Evolutionary conservation across 2,329 filamentous ascomycete genomes (phyloP), one percentile per base, ranked within the genome.

Genomic region (Fusarium sp.): DNA sequence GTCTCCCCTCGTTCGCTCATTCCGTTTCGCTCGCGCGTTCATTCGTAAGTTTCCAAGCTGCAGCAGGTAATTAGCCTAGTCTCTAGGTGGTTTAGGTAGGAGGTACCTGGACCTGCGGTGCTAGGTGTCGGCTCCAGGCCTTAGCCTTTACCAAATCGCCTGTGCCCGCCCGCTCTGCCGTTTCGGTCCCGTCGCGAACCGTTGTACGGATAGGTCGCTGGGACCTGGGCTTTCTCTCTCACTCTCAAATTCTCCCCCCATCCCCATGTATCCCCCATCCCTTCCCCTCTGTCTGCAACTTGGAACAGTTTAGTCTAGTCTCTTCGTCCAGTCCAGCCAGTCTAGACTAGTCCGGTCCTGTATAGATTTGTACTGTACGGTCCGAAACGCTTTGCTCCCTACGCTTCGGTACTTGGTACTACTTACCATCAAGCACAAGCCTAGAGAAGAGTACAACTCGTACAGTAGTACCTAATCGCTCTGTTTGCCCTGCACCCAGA

Each of bases 171-270:
- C 47, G 47, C 47, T 50, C 33, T 50, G 47, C 47, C 47, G 47
- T 50, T 53, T 72, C 55, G 59, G 65, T 72, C 62, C 65, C 70
- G 70, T 72, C 62, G 65, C 70, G 70, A 72, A 71, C 23, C 23
- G 23, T 5, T 23, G 23, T 4, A 23, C 23, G 4, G 5, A 5
- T 23, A 23, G 23, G 70, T 72, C 62, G 65, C 70, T 36, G 28
- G 18, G 62, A 42, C 23, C 62, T 58, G 34, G 50, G 45, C 63
- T 54, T 42, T 55, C 45, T 53, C 62, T 52, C 42, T 49, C 37
- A 23, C 5, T 23, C 23, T 23, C 23, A 4, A 36, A 28, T 26
- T 20, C 46, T 50, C 6, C 23, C 38, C 38, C 47, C 47, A n/a
- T 49, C 31, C 20, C 18, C 28, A 23, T 33, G 20, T 12, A 53